These are phyloP conservation scores for Inonotus obliquus DNA, from an alignment of 1,284 basidiomycete species.

Conservation along the genomic window DNA sequence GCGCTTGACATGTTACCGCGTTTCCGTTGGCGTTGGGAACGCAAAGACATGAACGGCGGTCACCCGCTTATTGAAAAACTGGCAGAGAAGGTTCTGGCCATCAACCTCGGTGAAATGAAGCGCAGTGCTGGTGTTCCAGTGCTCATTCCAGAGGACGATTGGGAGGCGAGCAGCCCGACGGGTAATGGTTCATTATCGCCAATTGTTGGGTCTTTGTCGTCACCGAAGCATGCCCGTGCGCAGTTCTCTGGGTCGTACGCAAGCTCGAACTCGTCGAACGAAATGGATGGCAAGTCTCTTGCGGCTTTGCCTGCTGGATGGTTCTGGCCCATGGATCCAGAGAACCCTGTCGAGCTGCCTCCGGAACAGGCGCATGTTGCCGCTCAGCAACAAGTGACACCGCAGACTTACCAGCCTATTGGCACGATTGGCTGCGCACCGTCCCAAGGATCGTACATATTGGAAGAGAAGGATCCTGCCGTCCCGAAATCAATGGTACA, in stretches of 20 bases:
- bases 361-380: conserved; percentile 22
- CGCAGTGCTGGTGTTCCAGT: conserved; percentile 51
- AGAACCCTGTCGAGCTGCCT: conserved; percentile 35
- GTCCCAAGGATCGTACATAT: conserved; percentile 55
- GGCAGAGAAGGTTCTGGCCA: conserved; percentile 69
- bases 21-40: conserved; percentile 84
- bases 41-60: conserved; percentile 68
- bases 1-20: conserved; percentile 80
- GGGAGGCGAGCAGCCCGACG: conserved; percentile 48
- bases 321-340: conserved; percentile 73
- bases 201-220: conserved; percentile 23
- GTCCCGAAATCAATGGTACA: conserved; percentile 29
- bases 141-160: conserved; percentile 62
- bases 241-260: conserved; percentile 4
- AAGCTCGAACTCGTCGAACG: neutral
- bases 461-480: conserved; percentile 55
- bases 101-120: conserved; percentile 56
- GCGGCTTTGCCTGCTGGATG: conserved; percentile 59
- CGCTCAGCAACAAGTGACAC: conserved; percentile 20
- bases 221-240: conserved; percentile 8
- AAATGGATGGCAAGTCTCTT: conserved; percentile 32
- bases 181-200: conserved; percentile 20
- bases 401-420: conserved; percentile 36
- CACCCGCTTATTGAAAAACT: conserved; percentile 78
- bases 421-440: conserved; percentile 47